phyloP scores from a whole-genome alignment of 176 grass and related monocot species.

The Raddia distichophylla region DNA sequence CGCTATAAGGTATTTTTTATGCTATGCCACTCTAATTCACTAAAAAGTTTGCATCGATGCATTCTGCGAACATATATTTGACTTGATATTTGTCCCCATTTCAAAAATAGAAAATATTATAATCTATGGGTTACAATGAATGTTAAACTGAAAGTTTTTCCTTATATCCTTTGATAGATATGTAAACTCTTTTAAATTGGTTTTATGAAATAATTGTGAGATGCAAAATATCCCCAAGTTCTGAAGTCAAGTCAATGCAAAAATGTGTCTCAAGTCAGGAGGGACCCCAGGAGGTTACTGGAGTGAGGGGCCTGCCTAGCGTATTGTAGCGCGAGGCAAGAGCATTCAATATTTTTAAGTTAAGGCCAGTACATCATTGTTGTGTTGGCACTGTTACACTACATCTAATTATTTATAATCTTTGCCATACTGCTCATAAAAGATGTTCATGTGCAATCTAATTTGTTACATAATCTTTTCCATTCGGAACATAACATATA shows the following conservation, averaged over 20 bases:
- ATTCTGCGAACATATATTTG: background rate
- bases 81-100: constrained; percentile 32
- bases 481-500: too few relatives aligned
- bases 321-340: too few relatives aligned
- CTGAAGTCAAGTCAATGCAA: background rate
- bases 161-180: background rate
- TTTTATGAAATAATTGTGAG: constrained; percentile 17
- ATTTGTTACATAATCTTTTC: background rate
- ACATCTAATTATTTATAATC: background rate
- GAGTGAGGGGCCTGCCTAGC: too few relatives aligned
- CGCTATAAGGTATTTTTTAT: constrained; percentile 69
- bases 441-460: background rate
- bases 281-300: too few relatives aligned
- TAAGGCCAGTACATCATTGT: background rate
- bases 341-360: background rate
- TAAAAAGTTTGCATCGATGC: constrained; percentile 15
- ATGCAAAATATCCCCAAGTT: background rate
- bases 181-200: background rate
- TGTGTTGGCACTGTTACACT: background rate
- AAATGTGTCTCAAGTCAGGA: too few relatives aligned
- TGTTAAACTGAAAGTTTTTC: background rate
- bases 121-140: background rate
- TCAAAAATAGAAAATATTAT: background rate
- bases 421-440: background rate
- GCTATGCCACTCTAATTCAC: constrained; percentile 18